Evolutionary conservation across 441 rosid species (phyloP), one percentile per base, ranked within the genome.

Genomic region (Aquilaria agallochum): DNA sequence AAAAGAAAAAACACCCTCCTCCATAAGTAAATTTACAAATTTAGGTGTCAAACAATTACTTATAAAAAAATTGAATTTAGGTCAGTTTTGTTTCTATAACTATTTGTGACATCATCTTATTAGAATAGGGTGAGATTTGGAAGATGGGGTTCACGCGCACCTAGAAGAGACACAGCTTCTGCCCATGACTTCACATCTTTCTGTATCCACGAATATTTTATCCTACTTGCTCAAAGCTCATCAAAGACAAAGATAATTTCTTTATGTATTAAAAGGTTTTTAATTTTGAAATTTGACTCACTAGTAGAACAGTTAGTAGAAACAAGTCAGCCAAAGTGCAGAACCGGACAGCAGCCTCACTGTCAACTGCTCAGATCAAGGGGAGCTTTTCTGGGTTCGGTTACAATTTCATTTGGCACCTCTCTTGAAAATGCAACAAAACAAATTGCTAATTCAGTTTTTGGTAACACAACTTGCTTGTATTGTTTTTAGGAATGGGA

Each of bases 151-250:
- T 53, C 72, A 63, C 73, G 63, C 60, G 60, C 74, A 62, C 32
- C n/a, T 47, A 50, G 66, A n/a, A 59, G 61, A 54, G 60, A 66
- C 62, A 65, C 45, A 65, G 55, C 54, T 66, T 62, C 70, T 40
- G 58, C 68, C 68, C 68, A 72, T 55, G 65, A 63, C 64, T 66
- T 69, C 42, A 58, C 10, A 62, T 67, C 56, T 64, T 33, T 47
- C 48, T 53, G 60, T 50, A 49, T 63, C 9, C 57, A 20, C 45
- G 30, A 61, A 55, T 70, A 44, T n/a, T 62, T 68, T 62, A 68
- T 47, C 63, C 45, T 53, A 27, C 53, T 54, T 66, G 11, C 52
- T 59, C 62, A 53, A 67, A 61, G 49, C 53, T 52, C 59, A 62
- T 53, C n/a, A 47, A 42, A 53, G 27, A 36, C 14, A 1, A 49